A percentile compares a stretch with the other conserved stretches of the same genome.
Evolutionary conservation across 768 basidiomycete genomes (phyloP).

Genomic region (Lactifluus hygrophoroides): DNA sequence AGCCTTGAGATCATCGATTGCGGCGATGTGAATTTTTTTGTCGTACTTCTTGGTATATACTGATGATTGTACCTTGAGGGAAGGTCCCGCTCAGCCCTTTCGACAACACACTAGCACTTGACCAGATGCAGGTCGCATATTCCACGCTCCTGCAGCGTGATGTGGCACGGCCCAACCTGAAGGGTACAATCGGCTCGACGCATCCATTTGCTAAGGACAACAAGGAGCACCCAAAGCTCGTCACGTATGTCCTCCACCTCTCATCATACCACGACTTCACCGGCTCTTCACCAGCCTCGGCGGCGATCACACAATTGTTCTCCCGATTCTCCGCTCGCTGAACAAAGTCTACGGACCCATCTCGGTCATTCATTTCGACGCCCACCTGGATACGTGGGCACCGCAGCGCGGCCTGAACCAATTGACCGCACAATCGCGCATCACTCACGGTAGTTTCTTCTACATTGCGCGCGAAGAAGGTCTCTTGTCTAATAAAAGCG

Average conservation of each 20-base stretch:
- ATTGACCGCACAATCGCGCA: conserved; percentile 46
- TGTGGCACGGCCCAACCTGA: conserved; percentile 23
- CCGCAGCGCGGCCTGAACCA: conserved; percentile 28
- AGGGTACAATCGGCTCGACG: conserved; percentile 22
- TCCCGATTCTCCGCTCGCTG: conserved; percentile 76
- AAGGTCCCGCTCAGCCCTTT: conserved; percentile 73
- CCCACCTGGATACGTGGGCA: conserved; percentile 61
- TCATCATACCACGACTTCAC: neutral
- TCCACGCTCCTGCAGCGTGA: conserved; percentile 59
- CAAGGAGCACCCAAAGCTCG: conserved; percentile 60
- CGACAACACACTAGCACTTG: conserved; percentile 75
- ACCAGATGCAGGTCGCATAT: conserved; percentile 85
- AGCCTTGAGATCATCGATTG: conserved; percentile 67
- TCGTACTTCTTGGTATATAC: neutral
- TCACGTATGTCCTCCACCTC: conserved; percentile 36
- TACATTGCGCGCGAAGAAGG: conserved; percentile 71
- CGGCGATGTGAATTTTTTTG: conserved; percentile 51
- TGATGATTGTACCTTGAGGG: conserved; percentile 27
- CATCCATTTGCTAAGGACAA: conserved; percentile 45
- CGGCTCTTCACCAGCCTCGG: conserved; percentile 35
- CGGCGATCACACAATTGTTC: conserved; percentile 84
- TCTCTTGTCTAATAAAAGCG: conserved; percentile 59
- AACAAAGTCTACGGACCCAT: conserved; percentile 74
- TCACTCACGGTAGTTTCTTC: conserved; percentile 87
- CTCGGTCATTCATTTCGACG: conserved; percentile 80